Percentiles rank a stretch among this genome's conserved stretches.
phyloP scores from a whole-genome alignment of 441 rosid genomes.

The Aleurites moluccanus region DNA sequence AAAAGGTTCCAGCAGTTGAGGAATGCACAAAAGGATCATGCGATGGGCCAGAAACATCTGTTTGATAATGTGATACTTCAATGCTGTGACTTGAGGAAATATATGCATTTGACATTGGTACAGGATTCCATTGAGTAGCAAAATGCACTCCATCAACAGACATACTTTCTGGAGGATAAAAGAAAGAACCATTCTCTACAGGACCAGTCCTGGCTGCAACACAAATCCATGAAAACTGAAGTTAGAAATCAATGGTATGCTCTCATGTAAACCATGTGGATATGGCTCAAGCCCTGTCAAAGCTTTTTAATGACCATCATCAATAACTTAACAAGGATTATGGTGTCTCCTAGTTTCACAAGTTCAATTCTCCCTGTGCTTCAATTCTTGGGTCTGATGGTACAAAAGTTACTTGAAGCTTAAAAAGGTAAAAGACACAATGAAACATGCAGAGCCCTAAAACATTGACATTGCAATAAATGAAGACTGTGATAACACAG shows the following conservation, averaged over 20 bases:
- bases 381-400: not conserved
- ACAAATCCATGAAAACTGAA: slow-evolving; percentile 19
- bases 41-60: slow-evolving; percentile 51
- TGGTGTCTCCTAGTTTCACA: slow-evolving; percentile 1
- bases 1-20: slow-evolving; percentile 44
- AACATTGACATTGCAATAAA: not conserved
- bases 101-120: slow-evolving; percentile 55
- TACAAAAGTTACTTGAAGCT: not conserved
- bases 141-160: slow-evolving; percentile 52
- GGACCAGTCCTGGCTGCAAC: slow-evolving; percentile 55
- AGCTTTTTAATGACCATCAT: slow-evolving; percentile 2
- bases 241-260: slow-evolving; percentile 10
- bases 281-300: not conserved
- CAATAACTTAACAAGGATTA: not conserved
- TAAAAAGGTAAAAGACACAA: not conserved
- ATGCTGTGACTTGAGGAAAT: slow-evolving; percentile 43
- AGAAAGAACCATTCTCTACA: slow-evolving; percentile 52
- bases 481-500: not conserved
- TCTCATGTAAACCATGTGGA: not conserved
- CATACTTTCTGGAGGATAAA: slow-evolving; percentile 56
- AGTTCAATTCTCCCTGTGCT: slow-evolving; percentile 9
- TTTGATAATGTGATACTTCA: slow-evolving; percentile 57
- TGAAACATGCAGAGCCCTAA: not conserved
- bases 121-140: slow-evolving; percentile 65
- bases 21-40: slow-evolving; percentile 52